Base-by-base conservation (phyloP, 2,329 filamentous ascomycete genomes). In the Clarireedia hainanense region DNA sequence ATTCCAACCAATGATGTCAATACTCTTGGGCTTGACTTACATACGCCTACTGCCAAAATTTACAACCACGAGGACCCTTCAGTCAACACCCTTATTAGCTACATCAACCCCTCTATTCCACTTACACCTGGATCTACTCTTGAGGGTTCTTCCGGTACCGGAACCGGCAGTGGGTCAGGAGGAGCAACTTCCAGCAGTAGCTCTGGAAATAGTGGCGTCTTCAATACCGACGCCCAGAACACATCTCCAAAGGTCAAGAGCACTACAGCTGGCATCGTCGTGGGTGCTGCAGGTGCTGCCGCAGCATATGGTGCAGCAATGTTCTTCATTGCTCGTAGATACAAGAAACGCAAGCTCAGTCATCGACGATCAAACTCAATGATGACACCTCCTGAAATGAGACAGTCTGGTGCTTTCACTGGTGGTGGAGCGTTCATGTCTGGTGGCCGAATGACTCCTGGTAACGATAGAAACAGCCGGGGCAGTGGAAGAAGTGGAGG, bases 81-180 rank as follows among this genome's bases (percentile, higher is more conserved):
- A n/a, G 80, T 89, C 42, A 78, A 78, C 61, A 84, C 86, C 47
- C 73, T 97, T 61, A 90, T 95, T 62, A 75, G 74, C 56, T 83
- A 94, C 74, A 89, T 97, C 72, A 92, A 97, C 72, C 83, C 87
- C 2, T 83, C 86, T 3, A 91, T 96, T 68, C 64, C 71, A 23
- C 56, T 67, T 57, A 67, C 72, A 43, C 62, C 75, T 1, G 78
- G 76, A 47, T 72, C 72, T 42, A 69, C 69, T 2, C 68, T 76
- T 27, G 57, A 57, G 34, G 60, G 58, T 69, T 68, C 65, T 27
- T 55, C 54, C 6, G 42, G 56, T 24, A 64, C 66, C 27, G 67
- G 72, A 2, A 73, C 72, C 26, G 73, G 72, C 57, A 70, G 24
- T 20, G 68, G 64, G 47, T 71, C 69, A 26, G 72, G 71, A 26